These are phyloP conservation scores for Akanthomyces dipterigenus DNA, from an alignment of 2,329 filamentous ascomycete species.

Conservation along the genomic window DNA sequence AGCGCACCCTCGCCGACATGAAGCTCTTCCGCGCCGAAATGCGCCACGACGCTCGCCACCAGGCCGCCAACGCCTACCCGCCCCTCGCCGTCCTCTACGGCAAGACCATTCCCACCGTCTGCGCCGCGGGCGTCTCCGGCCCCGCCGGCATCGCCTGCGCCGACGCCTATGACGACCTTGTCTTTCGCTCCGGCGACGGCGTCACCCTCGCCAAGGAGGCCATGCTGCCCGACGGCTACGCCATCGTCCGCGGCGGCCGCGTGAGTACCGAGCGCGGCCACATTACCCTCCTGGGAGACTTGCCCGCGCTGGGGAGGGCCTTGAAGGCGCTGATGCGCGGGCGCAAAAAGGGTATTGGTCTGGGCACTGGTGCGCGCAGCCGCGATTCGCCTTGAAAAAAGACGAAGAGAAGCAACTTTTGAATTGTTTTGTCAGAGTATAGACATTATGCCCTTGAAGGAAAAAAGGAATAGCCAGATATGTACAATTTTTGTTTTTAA, in stretches of 20 bases:
- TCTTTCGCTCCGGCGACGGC: conserved; percentile 82
- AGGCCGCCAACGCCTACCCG: conserved; percentile 66
- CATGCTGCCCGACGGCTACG: conserved; percentile 77
- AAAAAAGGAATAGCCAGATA: no score
- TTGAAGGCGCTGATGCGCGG: conserved; percentile 62
- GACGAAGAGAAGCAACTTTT: not conserved
- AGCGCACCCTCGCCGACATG: conserved; percentile 63
- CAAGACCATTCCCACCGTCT: conserved; percentile 80
- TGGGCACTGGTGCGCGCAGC: conserved; percentile 32
- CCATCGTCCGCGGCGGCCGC: conserved; percentile 63
- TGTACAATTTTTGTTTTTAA: not conserved
- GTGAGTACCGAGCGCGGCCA: conserved; percentile 80
- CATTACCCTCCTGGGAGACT: conserved; percentile 77
- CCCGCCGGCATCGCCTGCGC: conserved; percentile 66
- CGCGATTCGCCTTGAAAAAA: not conserved
- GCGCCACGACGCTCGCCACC: conserved; percentile 51
- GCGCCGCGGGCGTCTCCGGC: conserved; percentile 67
- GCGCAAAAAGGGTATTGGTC: conserved; percentile 61
- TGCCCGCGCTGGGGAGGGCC: conserved; percentile 72
- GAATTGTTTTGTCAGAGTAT: no score
- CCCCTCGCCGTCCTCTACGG: conserved; percentile 79
- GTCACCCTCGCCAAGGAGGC: conserved; percentile 81
- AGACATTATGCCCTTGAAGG: no score
- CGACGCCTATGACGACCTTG: conserved; percentile 79
- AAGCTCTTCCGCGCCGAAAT: conserved; percentile 73